phyloP scores from a whole-genome alignment of 345 rosid genomes.

The Clarkia xantiana region DNA sequence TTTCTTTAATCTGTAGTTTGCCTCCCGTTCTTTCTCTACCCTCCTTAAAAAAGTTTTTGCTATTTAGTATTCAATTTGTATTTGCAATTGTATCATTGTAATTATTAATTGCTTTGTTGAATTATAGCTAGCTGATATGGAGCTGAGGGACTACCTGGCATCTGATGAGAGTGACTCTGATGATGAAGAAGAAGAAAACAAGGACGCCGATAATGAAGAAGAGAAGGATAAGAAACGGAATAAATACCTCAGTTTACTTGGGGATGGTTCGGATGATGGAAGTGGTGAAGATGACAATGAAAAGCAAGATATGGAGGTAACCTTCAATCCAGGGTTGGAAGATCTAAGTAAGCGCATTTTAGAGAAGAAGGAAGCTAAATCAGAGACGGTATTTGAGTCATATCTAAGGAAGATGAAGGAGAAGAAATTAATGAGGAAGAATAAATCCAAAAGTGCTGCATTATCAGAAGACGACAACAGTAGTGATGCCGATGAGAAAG shows the following conservation, averaged over 20 bases:
- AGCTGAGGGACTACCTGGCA: slow-evolving; percentile 74
- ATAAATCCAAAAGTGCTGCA: slow-evolving; percentile 23
- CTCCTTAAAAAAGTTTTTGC: not conserved
- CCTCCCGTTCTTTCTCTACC: not conserved
- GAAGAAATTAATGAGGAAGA: slow-evolving; percentile 49
- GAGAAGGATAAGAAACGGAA: slow-evolving; percentile 35
- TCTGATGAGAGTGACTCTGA: slow-evolving; percentile 68
- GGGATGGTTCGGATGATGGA: slow-evolving; percentile 52
- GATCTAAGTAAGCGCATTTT: slow-evolving; percentile 65
- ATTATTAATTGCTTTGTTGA: too few relatives aligned
- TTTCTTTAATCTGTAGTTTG: too few relatives aligned
- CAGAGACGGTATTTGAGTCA: slow-evolving; percentile 75
- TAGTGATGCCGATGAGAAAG: slow-evolving; percentile 24
- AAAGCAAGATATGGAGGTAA: slow-evolving; percentile 80
- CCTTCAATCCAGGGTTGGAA: slow-evolving; percentile 85
- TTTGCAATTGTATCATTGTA: too few relatives aligned
- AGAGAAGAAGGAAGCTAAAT: slow-evolving; percentile 53
- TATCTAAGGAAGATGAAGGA: slow-evolving; percentile 52
- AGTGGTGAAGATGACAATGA: slow-evolving; percentile 42
- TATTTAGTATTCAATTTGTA: too few relatives aligned
- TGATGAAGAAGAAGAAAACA: slow-evolving; percentile 24
- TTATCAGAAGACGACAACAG: slow-evolving; percentile 38
- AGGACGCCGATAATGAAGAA: slow-evolving; percentile 20
- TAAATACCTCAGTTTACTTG: slow-evolving; percentile 51
- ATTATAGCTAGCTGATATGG: slow-evolving; percentile 56